A percentile compares a stretch with the other conserved stretches of the same genome.
phyloP scores from a whole-genome alignment of 305 asterid species.

The Nicotiana rustica region DNA sequence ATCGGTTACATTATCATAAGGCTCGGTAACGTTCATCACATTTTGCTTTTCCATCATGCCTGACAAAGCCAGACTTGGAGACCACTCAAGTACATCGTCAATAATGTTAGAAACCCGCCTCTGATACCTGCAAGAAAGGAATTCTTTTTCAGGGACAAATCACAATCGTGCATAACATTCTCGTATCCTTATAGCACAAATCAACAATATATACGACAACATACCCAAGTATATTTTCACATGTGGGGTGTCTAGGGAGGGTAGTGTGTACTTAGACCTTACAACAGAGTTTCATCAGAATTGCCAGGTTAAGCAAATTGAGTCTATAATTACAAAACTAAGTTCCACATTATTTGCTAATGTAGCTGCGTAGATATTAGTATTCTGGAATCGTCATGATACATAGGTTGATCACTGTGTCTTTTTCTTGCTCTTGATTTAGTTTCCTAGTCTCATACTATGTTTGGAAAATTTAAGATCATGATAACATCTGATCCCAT shows the following conservation, averaged over 20 bases:
- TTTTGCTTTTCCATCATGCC: slow-evolving; percentile 80
- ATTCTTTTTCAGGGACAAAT: slow-evolving; percentile 10
- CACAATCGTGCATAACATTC: not conserved
- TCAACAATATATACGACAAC: not conserved
- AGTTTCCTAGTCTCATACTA: not conserved
- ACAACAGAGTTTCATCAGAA: not conserved
- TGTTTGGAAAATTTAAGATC: not conserved
- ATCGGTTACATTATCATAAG: slow-evolving; percentile 44
- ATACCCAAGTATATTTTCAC: too few relatives aligned
- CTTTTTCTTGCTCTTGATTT: not conserved
- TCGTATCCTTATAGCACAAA: not conserved
- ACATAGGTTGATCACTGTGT: not conserved
- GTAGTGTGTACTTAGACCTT: too few relatives aligned
- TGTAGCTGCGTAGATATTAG: not conserved
- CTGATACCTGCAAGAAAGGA: slow-evolving; percentile 73
- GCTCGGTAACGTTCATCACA: slow-evolving; percentile 52
- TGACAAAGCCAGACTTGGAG: slow-evolving; percentile 91
- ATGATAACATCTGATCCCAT: not conserved
- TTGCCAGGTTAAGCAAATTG: not conserved
- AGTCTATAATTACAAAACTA: not conserved
- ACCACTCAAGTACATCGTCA: slow-evolving; percentile 98
- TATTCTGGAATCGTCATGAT: not conserved
- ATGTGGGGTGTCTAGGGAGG: too few relatives aligned
- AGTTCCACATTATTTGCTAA: not conserved
- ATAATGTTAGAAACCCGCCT: slow-evolving; percentile 94